A percentile compares a stretch with the other conserved stretches of the same genome.
Evolutionary conservation across 306 rosid species (phyloP).

Genomic region (Nissolia schottii): DNA sequence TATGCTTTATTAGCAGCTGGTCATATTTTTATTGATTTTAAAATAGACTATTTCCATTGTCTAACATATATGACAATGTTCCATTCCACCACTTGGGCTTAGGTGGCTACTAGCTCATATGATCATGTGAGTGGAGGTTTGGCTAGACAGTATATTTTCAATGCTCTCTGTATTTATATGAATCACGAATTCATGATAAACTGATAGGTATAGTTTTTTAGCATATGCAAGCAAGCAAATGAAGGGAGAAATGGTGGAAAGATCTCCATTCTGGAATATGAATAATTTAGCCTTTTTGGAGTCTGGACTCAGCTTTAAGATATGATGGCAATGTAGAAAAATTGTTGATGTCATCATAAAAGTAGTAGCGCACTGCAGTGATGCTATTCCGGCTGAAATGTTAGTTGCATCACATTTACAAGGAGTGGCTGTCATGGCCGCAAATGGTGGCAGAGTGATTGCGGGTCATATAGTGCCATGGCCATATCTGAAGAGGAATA

Average conservation of each 20-base stretch:
- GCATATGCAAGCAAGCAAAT: background rate
- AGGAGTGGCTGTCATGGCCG: too few relatives aligned
- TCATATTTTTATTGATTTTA: background rate
- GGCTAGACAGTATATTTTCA: background rate
- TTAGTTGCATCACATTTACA: too few relatives aligned
- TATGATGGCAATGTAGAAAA: background rate
- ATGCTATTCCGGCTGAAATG: too few relatives aligned
- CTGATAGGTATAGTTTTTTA: background rate
- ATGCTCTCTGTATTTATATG: background rate
- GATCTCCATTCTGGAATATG: background rate
- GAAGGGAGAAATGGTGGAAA: background rate
- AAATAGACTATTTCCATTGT: background rate
- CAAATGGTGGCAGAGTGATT: too few relatives aligned
- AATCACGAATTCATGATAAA: background rate
- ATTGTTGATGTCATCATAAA: background rate
- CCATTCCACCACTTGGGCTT: background rate
- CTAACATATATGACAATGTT: background rate
- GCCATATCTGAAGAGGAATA: too few relatives aligned
- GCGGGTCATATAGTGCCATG: too few relatives aligned
- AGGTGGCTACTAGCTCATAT: background rate
- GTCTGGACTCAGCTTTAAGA: background rate
- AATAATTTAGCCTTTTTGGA: background rate
- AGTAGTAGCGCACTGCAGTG: too few relatives aligned
- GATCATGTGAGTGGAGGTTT: background rate
- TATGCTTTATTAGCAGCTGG: slow-evolving; percentile 7